phyloP scores from a whole-genome alignment of 2,329 filamentous ascomycete genomes.

The Clarireedia homoeocarpa region DNA sequence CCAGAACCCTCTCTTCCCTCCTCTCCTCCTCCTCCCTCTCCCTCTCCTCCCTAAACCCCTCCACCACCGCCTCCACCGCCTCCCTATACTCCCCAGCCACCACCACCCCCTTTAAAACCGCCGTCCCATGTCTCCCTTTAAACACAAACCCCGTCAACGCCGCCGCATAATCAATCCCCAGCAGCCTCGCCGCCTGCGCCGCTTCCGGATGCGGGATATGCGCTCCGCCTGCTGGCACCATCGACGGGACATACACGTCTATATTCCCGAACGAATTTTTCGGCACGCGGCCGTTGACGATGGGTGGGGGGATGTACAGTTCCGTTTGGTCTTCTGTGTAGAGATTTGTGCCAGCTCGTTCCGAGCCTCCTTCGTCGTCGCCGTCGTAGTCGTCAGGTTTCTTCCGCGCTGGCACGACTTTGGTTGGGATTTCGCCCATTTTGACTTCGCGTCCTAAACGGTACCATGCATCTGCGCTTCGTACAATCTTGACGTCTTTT shows the following conservation, averaged over 20 bases:
- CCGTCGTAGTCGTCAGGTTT: slow-evolving; percentile 32
- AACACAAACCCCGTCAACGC: slow-evolving; percentile 89
- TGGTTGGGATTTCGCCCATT: slow-evolving; percentile 71
- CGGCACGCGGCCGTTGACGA: slow-evolving; percentile 68
- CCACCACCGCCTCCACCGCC: slow-evolving; percentile 62
- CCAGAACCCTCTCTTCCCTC: slow-evolving; percentile 52
- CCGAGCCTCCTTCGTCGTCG: slow-evolving; percentile 33
- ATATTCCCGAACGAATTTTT: slow-evolving; percentile 93
- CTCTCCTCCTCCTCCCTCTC: slow-evolving; percentile 56
- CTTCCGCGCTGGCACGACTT: slow-evolving; percentile 51
- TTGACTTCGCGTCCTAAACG: slow-evolving; percentile 75
- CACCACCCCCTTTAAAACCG: slow-evolving; percentile 70
- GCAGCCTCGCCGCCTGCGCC: slow-evolving; percentile 60
- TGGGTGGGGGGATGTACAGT: slow-evolving; percentile 66
- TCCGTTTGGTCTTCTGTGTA: slow-evolving; percentile 61
- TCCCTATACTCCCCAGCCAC: slow-evolving; percentile 65
- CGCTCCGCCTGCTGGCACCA: slow-evolving; percentile 76
- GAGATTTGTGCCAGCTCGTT: slow-evolving; percentile 46
- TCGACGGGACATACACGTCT: slow-evolving; percentile 84
- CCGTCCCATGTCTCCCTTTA: slow-evolving; percentile 76
- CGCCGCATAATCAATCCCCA: slow-evolving; percentile 80
- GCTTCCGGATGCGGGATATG: slow-evolving; percentile 62
- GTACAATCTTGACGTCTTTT: slow-evolving; percentile 68
- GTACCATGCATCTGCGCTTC: slow-evolving; percentile 85
- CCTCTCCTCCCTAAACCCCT: slow-evolving; percentile 58